These are phyloP conservation scores for Phaeoacremonium minimum DNA, from an alignment of 2,329 filamentous ascomycete species.

Conservation along the genomic window DNA sequence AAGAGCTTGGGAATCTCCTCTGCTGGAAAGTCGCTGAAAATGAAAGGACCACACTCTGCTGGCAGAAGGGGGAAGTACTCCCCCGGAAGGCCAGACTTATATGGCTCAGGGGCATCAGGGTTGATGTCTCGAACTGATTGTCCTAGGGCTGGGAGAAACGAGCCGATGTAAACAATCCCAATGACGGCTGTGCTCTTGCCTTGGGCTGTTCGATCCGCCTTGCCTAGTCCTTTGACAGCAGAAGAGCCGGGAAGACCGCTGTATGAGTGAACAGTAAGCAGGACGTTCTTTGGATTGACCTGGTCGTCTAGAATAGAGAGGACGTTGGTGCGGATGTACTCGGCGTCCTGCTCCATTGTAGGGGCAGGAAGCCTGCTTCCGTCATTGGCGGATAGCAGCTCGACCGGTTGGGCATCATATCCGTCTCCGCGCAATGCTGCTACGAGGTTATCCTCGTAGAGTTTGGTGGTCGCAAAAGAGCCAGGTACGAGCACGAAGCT, in stretches of 20 bases:
- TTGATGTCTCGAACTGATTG: conserved; percentile 4
- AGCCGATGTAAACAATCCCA: conserved; percentile 20
- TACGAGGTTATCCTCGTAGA: conserved; percentile 6
- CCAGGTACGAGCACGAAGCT: conserved; percentile 8
- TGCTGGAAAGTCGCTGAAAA: conserved; percentile 5
- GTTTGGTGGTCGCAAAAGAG: conserved; percentile 4
- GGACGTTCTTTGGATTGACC: conserved; percentile 14
- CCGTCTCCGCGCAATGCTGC: conserved; percentile 2
- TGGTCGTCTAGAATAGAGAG: conserved; percentile 13
- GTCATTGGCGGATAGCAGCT: conserved; percentile 11
- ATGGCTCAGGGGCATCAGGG: conserved; percentile 2
- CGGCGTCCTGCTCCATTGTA: conserved; percentile 11
- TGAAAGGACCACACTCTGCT: not conserved
- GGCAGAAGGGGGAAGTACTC: conserved; percentile 7
- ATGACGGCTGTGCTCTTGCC: conserved; percentile 21
- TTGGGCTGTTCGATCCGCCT: conserved; percentile 12
- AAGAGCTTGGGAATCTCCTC: conserved; percentile 1
- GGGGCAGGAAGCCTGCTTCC: conserved; percentile 7
- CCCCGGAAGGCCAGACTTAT: conserved; percentile 4
- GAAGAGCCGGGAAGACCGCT: conserved; percentile 22
- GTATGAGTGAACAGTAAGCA: conserved; percentile 27
- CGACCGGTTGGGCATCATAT: conserved; percentile 2
- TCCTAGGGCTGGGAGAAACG: conserved; percentile 8
- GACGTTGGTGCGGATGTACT: conserved; percentile 7
- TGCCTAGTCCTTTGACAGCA: conserved; percentile 20